These are phyloP conservation scores for Microbotryum lychnidis-dioicae DNA, from an alignment of 1,284 basidiomycete species.

Conservation along the genomic window DNA sequence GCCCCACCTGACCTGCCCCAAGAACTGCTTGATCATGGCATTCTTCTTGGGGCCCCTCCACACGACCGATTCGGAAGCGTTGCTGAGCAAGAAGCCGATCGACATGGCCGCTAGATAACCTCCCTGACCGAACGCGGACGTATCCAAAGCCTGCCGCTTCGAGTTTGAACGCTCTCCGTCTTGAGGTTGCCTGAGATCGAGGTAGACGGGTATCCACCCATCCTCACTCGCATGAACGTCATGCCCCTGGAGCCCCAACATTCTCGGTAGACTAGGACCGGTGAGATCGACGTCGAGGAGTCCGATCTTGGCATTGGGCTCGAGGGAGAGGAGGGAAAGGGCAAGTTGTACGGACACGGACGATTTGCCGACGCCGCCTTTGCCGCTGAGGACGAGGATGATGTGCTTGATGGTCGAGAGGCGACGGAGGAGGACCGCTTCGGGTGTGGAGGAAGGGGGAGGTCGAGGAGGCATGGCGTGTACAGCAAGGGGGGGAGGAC, in stretches of 20 bases:
- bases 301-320: conserved; percentile 60
- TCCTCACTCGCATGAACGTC: conserved; percentile 82
- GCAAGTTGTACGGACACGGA: conserved; percentile 90
- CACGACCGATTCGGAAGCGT: conserved; percentile 76
- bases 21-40: conserved; percentile 97
- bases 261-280: conserved; percentile 91
- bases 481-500: no score
- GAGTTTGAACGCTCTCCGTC: neutral
- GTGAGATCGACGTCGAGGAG: conserved; percentile 95
- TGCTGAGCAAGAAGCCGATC: conserved; percentile 84
- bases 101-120: conserved; percentile 81
- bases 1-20: conserved; percentile 94
- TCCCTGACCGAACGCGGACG: conserved; percentile 21
- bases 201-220: conserved; percentile 96
- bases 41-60: conserved; percentile 99
- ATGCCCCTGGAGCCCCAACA: conserved; percentile 81
- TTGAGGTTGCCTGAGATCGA: conserved; percentile 17
- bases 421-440: conserved; percentile 13
- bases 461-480: neutral
- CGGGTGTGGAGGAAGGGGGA: neutral
- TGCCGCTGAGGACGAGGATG: conserved; percentile 84
- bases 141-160: conserved; percentile 58
- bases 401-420: conserved; percentile 60
- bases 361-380: conserved; percentile 97
- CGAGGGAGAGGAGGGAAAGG: conserved; percentile 62